Base-by-base conservation (phyloP, 2,329 filamentous ascomycete species). In the Byssochlamys sp. region DNA sequence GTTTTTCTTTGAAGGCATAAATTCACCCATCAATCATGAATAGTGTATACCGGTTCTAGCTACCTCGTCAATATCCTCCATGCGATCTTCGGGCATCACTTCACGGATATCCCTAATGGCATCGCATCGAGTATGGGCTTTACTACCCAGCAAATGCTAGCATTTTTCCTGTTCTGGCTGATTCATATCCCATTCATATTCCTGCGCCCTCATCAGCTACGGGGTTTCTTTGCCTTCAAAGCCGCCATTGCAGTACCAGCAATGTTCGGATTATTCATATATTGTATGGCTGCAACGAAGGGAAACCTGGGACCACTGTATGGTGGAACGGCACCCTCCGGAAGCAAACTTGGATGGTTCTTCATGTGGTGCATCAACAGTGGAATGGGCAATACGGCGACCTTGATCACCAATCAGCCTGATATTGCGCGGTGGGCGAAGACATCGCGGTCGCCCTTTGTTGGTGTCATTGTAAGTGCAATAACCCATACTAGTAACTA, bases 201-300 rank as follows among this genome's bases (percentile, higher is more conserved):
- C 45, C 71, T 78, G 58, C 69, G 75, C 12, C 76, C 77, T 10
- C 76, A 78, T 61, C 74, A 78, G 61, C 62, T 78, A 19, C 64
- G 69, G n/a, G 67, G 65, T 54, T 76, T 79, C 65, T 79, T 78
- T 67, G 74, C 71, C 63, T 70, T 77, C 67, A 78, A 78, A 60
- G 70, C 68, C 4, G 65, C 72, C 35, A 69, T 77, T 59, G 71
- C 73, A 39, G 59, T 75, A 9, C 70, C 71, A 3, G 68, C 72
- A 4, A 68, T 74, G 3, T 72, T 67, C 57, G 71, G 72, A 2
- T 59, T 74, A 11, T 73, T 75, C 62, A 72, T 77, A 27, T 75
- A 72, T 59, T 73, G 71, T 60, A 73, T 75, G 68, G 68, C 63
- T 28, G 72, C 73, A 60, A 75, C 72, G 1, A 69, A 71, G 19